These are phyloP conservation scores for Saccharomycopsis selenospora DNA, from an alignment of 805 yeast genomes.

Conservation along the genomic window DNA sequence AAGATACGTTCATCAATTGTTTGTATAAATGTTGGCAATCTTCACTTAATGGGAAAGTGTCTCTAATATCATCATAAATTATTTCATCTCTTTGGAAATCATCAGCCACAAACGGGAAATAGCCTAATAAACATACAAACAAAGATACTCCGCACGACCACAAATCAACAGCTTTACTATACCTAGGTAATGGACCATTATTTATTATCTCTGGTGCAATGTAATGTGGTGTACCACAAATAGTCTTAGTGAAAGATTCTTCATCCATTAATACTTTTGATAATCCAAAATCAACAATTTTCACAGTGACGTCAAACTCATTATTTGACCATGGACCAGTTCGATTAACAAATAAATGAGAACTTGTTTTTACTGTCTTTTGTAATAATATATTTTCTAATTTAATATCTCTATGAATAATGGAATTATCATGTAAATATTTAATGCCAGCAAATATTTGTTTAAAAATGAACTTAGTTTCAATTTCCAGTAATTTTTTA, in stretches of 20 bases:
- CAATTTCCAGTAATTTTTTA: conserved; percentile 3
- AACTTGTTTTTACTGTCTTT: not conserved
- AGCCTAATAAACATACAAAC: conserved; percentile 75
- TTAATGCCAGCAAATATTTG: conserved; percentile 67
- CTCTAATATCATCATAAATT: conserved; percentile 1
- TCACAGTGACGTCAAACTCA: conserved; percentile 58
- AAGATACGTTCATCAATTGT: not conserved
- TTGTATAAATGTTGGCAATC: not conserved
- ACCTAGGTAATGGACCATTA: conserved; percentile 37
- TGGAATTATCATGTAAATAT: conserved; percentile 78
- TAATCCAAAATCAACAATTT: conserved; percentile 78
- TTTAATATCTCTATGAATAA: conserved; percentile 58
- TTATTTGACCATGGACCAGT: conserved; percentile 39
- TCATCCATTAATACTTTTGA: conserved; percentile 54
- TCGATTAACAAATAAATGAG: conserved; percentile 2
- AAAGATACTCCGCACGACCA: conserved; percentile 79
- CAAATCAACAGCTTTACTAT: conserved; percentile 66
- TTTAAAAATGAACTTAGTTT: conserved; percentile 10
- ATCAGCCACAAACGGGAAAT: conserved; percentile 81
- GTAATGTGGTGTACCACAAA: conserved; percentile 84
- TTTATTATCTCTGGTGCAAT: conserved; percentile 74
- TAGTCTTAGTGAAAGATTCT: conserved; percentile 62
- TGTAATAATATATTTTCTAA: conserved; percentile 37
- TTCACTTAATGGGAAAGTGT: conserved; percentile 1
- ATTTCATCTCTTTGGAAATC: conserved; percentile 10